Conservation (phyloP, 2,329 filamentous ascomycete species). For the Aspergillus unguis region DNA sequence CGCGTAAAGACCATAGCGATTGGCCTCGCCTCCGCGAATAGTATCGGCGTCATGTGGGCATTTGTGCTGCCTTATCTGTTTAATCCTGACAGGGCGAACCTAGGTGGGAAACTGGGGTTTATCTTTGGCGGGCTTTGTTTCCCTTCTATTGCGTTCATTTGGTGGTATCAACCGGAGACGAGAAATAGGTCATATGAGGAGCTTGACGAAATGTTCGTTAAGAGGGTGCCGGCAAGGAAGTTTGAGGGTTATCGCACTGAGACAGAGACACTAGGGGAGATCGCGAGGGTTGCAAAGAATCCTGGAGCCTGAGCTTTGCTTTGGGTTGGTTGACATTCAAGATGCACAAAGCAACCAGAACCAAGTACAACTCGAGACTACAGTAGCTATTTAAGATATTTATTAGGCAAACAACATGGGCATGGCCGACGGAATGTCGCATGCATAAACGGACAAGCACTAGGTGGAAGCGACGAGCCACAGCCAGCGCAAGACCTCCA, state of each 20-base stretch:
- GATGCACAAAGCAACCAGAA: no score
- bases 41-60: no score
- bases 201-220: constrained; percentile 31
- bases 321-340: no score
- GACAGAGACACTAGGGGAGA: not conserved
- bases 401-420: no score
- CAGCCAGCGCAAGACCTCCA: no score
- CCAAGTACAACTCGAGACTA: no score
- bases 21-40: not conserved
- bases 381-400: no score
- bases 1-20: not conserved
- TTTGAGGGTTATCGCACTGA: not conserved
- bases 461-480: no score
- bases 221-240: constrained; percentile 13
- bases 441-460: no score
- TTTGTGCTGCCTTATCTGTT: constrained; percentile 10
- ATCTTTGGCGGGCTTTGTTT: constrained; percentile 24
- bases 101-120: constrained; percentile 29
- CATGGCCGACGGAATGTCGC: no score
- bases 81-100: constrained; percentile 14
- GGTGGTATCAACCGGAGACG: constrained; percentile 21
- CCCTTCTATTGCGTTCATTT: constrained; percentile 15
- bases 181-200: constrained; percentile 24
- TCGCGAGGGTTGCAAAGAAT: no score
- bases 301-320: no score